Percentiles rank a stretch among this genome's conserved stretches.
These are phyloP conservation scores for Colletotrichum sp. DNA, from an alignment of 2,329 filamentous ascomycete species.

Conservation along the genomic window DNA sequence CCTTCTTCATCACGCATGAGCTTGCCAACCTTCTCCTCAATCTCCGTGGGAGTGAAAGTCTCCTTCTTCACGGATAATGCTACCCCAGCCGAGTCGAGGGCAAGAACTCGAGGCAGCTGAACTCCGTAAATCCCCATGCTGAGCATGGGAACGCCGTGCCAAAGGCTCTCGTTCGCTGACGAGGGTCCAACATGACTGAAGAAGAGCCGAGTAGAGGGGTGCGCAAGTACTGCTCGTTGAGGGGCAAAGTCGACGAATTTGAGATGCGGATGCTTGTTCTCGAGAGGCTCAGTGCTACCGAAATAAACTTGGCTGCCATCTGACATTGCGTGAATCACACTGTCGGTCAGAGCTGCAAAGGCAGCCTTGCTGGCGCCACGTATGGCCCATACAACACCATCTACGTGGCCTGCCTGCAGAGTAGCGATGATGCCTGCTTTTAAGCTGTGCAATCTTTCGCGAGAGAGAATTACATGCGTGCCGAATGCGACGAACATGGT, in stretches of 20 bases:
- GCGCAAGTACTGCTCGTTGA: constrained; percentile 45
- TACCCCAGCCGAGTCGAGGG: constrained; percentile 38
- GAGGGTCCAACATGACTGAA: constrained; percentile 46
- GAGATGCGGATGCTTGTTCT: constrained; percentile 30
- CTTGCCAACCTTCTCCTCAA: constrained; percentile 29
- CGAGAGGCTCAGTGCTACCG: constrained; percentile 29
- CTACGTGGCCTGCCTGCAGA: not conserved
- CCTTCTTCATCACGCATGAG: constrained; percentile 35
- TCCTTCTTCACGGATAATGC: constrained; percentile 40
- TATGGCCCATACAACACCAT: not conserved
- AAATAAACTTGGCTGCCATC: not conserved
- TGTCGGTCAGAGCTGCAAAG: not conserved
- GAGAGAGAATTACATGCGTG: constrained; percentile 41
- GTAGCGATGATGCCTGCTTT: constrained; percentile 15
- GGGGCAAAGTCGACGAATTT: constrained; percentile 41
- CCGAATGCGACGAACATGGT: constrained; percentile 45
- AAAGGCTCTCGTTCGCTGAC: constrained; percentile 44
- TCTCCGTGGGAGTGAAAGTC: constrained; percentile 33
- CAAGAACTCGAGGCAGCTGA: constrained; percentile 41
- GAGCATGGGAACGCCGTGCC: constrained; percentile 41
- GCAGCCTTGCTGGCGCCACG: not conserved
- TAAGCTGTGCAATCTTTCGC: constrained; percentile 32
- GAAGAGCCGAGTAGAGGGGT: constrained; percentile 36
- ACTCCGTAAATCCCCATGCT: constrained; percentile 44
- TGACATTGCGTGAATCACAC: fast-evolving